Base-by-base conservation (phyloP, 2,329 filamentous ascomycete genomes). In the Aspergillus candidus region DNA sequence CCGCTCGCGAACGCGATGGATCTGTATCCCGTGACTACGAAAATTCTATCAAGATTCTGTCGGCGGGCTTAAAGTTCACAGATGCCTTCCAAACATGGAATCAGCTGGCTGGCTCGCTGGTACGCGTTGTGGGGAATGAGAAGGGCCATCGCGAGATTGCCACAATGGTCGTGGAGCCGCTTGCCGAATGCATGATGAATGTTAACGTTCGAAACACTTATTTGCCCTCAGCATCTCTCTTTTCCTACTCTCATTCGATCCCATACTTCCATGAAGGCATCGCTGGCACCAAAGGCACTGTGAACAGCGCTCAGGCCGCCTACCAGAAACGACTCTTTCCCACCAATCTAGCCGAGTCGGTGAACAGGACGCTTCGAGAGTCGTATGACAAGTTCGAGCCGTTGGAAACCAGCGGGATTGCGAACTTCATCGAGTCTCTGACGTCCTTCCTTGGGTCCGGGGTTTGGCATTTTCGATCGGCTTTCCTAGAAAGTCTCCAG, bases 21-120 rank as follows among this genome's bases (percentile, higher is more conserved):
- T 83, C 42, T 79, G 84, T 11, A n/a, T 52, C 57, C 6, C 78
- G 80, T 10, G 82, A 88, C 44, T 89, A 87, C 51, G 81, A 84
- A 7, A 79, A 84, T 40, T 69, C 85, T 17, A 74, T 83, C 12
- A 82, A 77, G 13, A 76, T 94, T 30, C 72, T 94, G 3, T 76
- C 83, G 54, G 69, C 75, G 52, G 81, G 86, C 27, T 67, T 61
- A 29, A 44, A 46, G n/a, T 61, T 65, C 50, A n/a, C 58, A 37
- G 46, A 48, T 47, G 39, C 48, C 30, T 51, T 48, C 44, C 31
- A 61, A 10, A 59, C 62, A 33, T 77, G 74, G 73, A 59, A 62
- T 39, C 47, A 71, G 0, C 68, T 91, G 1, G 79, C 87, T 41
- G 68, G 76, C 7, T 63, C 72, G 1, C 67, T 87, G 7, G 69